Base-by-base conservation (phyloP, 192 early-diverging fungal species). In the Rhizophagus sp. region DNA sequence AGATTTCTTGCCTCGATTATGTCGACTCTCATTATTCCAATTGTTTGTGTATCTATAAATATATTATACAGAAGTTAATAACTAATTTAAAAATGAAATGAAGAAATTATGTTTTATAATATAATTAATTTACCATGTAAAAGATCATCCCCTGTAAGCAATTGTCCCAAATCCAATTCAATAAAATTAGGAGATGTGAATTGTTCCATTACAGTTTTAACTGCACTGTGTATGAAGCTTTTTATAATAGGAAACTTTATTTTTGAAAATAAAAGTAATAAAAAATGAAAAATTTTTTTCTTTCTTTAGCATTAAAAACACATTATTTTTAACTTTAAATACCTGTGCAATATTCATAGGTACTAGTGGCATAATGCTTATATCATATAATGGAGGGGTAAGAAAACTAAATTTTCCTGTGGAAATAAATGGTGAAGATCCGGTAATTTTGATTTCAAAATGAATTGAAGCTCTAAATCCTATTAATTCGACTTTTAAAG, bases 271-370 rank as follows among this genome's bases (percentile, higher is more conserved):
- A 50, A 57, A 61, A 30, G 33, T 2, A 13, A 30, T 25, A 61
- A 41, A n/a, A 19, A 41, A 52, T 39, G 9, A 71, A 13, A 34
- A 47, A 39, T 0, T 7, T 39, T 4, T 41, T 30, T n/a, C 2
- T n/a, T n/a, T 19, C 8, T 2, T 36, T 47, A n/a, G 8, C 0
- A 41, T 44, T 71, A 33, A 34, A 66, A 67, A 17, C 27, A 22
- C 12, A 5, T 67, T 12, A 33, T 36, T 39, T 15, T 4, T 41
- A 61, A 41, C 15, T 24, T 30, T 30, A 62, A 25, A 57, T 57
- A 75, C 73, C 50, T 78, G 76, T 30, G 76, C 44, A 25, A 78
- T 25, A n/a, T 78, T 78, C 25, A 78, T 78, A 10, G 76, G 63
- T 19, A 78, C 22, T 49, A 78, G 50, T 6, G 57, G 34, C 34